Base-by-base conservation (phyloP, 495 filamentous ascomycete species). In the Pyronema omphalodes region DNA sequence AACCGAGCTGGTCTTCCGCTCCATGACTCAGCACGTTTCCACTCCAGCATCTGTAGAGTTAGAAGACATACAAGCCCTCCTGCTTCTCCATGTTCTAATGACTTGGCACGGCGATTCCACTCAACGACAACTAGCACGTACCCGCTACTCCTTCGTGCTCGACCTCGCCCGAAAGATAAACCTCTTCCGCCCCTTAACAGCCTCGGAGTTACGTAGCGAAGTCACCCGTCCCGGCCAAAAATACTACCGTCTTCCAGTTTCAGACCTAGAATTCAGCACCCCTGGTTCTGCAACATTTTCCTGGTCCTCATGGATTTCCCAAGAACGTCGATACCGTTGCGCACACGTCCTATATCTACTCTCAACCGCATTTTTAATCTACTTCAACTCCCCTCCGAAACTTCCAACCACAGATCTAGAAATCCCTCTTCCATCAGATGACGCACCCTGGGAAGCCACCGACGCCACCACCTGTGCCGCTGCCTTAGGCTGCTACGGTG, bases 221-320 rank as follows among this genome's bases (percentile, higher is more conserved):
- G 4, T 11, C 12, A 1, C 15, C 11, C 29, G 18, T 11, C 23
- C 65, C 36, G 37, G 61, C 51, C 51, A 66, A 54, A 73, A 69
- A 40, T 52, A 59, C 40, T 65, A 71, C 11, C 71, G 73, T 52
- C 56, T 58, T 29, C 46, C 41, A 2, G 23, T 29, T 2, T 29
- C 23, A 29, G 44, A 47, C 17, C n/a, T 47, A n/a, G 55, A 56
- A 29, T 50, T 34, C 36, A 17, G 37, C 18, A 41, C 51, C 43
- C 8, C 36, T 7, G 43, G 15, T 14, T 43, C 44, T 9, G 35
- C 37, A 6, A 50, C 15, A 6, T 65, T 62, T 62, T 51, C 76
- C 56, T 84, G 81, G 81, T 52, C 51, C 15, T 58, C 68, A 12
- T 84, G 81, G 81, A 67, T 81, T 23, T 77, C 80, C 58, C 81